These are phyloP conservation scores for Xerocomus tenax DNA, from an alignment of 1,284 basidiomycete genomes.

Conservation along the genomic window DNA sequence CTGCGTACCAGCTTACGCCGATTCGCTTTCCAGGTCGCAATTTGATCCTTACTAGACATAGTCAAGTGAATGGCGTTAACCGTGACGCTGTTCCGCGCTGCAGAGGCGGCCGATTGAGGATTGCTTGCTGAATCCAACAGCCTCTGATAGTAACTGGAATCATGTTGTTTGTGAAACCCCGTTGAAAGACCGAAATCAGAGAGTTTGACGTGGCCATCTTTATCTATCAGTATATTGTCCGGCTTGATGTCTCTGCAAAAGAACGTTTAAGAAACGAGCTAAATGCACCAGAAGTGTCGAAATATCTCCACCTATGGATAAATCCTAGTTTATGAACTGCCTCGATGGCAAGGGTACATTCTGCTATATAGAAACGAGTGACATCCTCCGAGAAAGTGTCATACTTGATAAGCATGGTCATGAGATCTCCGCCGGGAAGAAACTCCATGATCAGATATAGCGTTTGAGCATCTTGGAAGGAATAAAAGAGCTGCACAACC, in stretches of 20 bases:
- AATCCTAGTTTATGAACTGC: conserved; percentile 89
- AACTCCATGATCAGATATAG: conserved; percentile 99
- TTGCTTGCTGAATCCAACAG: conserved; percentile 47
- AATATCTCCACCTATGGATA: conserved; percentile 62
- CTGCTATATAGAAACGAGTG: conserved; percentile 95
- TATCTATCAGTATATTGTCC: conserved; percentile 91
- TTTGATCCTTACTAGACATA: conserved; percentile 83
- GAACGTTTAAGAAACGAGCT: background rate
- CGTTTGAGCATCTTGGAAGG: conserved; percentile 92
- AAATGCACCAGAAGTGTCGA: background rate
- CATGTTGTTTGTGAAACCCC: conserved; percentile 91
- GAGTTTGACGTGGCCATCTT: conserved; percentile 88
- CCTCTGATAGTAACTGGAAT: conserved; percentile 83
- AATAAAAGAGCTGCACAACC: conserved; percentile 97
- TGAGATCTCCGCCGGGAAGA: conserved; percentile 94
- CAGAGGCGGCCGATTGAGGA: conserved; percentile 27
- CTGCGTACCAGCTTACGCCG: conserved; percentile 77
- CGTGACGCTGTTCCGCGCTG: conserved; percentile 72
- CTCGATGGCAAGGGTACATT: conserved; percentile 86
- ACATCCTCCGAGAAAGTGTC: conserved; percentile 99
- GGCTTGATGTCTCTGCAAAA: conserved; percentile 81
- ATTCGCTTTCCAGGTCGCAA: conserved; percentile 99
- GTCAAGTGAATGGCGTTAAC: conserved; percentile 89
- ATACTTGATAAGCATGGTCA: conserved; percentile 99
- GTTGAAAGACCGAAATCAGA: conserved; percentile 94